phyloP scores from a whole-genome alignment of 495 filamentous ascomycete species.

The Collariella sp. region DNA sequence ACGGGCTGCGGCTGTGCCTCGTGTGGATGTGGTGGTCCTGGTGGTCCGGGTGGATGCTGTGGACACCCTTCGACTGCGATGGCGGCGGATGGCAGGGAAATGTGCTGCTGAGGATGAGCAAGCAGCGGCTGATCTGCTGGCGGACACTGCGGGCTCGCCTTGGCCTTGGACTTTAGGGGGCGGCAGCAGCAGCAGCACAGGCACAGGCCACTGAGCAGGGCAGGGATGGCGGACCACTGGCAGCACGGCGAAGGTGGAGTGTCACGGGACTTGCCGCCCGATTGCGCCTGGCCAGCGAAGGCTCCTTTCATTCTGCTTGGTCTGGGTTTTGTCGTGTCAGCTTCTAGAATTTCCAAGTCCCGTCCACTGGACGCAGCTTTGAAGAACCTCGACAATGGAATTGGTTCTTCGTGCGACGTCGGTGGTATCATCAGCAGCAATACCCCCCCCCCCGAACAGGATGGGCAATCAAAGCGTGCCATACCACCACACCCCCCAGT shows the following conservation, averaged over 20 bases:
- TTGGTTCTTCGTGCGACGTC: too few relatives aligned
- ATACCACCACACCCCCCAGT: too few relatives aligned
- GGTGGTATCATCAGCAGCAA: too few relatives aligned
- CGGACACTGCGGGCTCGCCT: too few relatives aligned
- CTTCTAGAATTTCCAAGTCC: too few relatives aligned
- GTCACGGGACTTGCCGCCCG: slow-evolving; percentile 1
- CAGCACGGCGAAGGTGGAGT: background rate
- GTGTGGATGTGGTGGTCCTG: background rate
- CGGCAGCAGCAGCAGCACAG: background rate
- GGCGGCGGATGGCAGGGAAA: background rate
- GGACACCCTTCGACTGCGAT: background rate
- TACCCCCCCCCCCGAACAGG: too few relatives aligned
- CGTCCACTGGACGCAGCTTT: too few relatives aligned
- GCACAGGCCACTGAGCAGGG: background rate
- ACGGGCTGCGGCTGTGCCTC: slow-evolving; percentile 1
- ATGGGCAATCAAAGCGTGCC: too few relatives aligned
- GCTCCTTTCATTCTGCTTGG: background rate
- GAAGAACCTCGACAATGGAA: too few relatives aligned
- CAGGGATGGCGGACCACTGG: background rate
- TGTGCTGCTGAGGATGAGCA: background rate
- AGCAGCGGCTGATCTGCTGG: background rate
- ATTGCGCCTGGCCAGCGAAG: background rate
- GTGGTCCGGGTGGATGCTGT: background rate
- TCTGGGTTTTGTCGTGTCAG: too few relatives aligned
- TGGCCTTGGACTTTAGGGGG: background rate